Evolutionary conservation across 768 basidiomycete species (phyloP).

Genomic region (Tubosaeta sp.): DNA sequence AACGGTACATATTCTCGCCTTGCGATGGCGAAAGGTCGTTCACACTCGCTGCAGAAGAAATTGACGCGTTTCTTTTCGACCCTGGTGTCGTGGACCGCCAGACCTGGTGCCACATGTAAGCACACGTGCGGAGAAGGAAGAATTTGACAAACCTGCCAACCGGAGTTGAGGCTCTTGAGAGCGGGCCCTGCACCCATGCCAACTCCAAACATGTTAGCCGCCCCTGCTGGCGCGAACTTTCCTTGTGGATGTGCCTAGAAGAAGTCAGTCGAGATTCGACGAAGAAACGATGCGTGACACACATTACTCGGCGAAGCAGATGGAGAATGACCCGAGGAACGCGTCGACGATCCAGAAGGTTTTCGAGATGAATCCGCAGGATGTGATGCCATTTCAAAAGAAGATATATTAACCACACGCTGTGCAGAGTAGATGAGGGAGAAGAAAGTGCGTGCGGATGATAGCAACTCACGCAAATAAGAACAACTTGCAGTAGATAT

Average conservation of each 20-base stretch:
- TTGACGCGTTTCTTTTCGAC: conserved; percentile 57
- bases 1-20: conserved; percentile 44
- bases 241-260: conserved; percentile 40
- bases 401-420: conserved; percentile 29
- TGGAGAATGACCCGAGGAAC: conserved; percentile 60
- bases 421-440: conserved; percentile 17
- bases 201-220: conserved; percentile 50
- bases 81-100: conserved; percentile 51
- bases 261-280: conserved; percentile 8
- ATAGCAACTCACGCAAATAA: conserved; percentile 29
- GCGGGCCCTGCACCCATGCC: conserved; percentile 44
- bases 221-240: conserved; percentile 39
- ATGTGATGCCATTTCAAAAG: conserved; percentile 31
- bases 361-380: conserved; percentile 52
- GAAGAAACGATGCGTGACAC: conserved; percentile 18
- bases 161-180: conserved; percentile 52
- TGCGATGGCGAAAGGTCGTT: conserved; percentile 45
- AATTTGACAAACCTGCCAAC: conserved; percentile 58
- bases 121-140: conserved; percentile 5
- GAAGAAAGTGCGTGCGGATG: conserved; percentile 4
- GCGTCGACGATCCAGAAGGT: conserved; percentile 66
- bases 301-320: conserved; percentile 58
- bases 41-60: conserved; percentile 53
- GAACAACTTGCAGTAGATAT: conserved; percentile 24
- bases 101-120: conserved; percentile 38